Percentiles rank a stretch among this genome's conserved stretches.
Evolutionary conservation across 257 asterid species (phyloP).

Genomic region (Solanum piurae): DNA sequence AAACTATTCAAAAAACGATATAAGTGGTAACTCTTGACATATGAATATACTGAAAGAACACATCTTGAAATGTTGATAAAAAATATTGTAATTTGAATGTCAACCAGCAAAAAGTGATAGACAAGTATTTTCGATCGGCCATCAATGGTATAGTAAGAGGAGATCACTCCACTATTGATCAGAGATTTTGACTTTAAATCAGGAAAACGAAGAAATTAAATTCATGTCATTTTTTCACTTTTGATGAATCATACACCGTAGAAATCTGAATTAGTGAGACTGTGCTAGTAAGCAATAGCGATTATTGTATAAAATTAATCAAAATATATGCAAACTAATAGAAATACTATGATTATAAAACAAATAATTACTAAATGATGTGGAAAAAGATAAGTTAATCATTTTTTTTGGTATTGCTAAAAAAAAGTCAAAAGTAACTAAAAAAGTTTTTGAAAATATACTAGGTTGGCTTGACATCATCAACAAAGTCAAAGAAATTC

Average conservation of each 20-base stretch:
- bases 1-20: neutral
- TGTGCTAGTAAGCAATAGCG: neutral
- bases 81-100: neutral
- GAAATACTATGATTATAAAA: neutral
- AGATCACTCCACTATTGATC: neutral
- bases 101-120: neutral
- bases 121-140: neutral
- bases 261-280: neutral
- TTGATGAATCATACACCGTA: neutral
- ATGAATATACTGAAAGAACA: neutral
- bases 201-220: neutral
- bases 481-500: neutral
- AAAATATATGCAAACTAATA: neutral
- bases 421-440: neutral
- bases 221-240: neutral
- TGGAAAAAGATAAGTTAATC: neutral
- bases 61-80: neutral
- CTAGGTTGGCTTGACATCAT: neutral
- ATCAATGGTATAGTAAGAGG: neutral
- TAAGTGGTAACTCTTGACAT: neutral
- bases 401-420: neutral
- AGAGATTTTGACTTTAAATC: neutral
- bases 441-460: neutral
- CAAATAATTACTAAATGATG: neutral
- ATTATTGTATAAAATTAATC: neutral